These are phyloP conservation scores for Penicillium argentinense DNA, from an alignment of 495 filamentous ascomycete species.

Conservation along the genomic window DNA sequence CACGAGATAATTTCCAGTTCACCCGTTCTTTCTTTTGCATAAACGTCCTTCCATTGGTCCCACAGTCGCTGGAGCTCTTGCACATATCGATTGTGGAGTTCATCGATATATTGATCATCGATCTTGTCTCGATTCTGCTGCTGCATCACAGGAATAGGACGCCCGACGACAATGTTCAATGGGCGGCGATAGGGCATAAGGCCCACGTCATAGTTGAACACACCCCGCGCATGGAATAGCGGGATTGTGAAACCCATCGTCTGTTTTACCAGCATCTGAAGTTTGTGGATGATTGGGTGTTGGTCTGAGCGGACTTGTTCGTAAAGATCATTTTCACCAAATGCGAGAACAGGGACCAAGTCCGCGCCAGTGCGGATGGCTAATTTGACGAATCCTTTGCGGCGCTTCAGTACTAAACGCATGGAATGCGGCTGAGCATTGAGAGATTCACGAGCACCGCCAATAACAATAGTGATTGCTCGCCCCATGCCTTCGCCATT, in stretches of 20 bases:
- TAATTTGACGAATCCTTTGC: constrained; percentile 92
- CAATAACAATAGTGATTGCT: constrained; percentile 93
- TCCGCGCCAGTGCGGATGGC: constrained; percentile 88
- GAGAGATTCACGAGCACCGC: constrained; percentile 87
- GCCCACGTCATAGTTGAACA: constrained; percentile 97
- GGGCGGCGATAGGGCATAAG: constrained; percentile 89
- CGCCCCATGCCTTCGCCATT: constrained; percentile 91
- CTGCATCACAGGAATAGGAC: constrained; percentile 69
- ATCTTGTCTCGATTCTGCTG: constrained; percentile 51
- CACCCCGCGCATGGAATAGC: constrained; percentile 82
- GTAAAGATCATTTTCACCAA: constrained; percentile 96
- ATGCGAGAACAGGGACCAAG: constrained; percentile 84
- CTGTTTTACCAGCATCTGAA: constrained; percentile 80
- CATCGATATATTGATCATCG: constrained; percentile 72
- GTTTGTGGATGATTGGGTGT: constrained; percentile 70
- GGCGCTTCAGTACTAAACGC: constrained; percentile 71
- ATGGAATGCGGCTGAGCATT: constrained; percentile 76
- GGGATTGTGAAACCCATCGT: constrained; percentile 91
- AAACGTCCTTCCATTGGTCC: constrained; percentile 85
- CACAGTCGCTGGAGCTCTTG: constrained; percentile 77
- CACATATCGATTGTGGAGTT: constrained; percentile 77
- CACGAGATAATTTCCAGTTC: constrained; percentile 81
- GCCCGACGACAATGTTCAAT: constrained; percentile 84
- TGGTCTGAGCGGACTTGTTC: constrained; percentile 72
- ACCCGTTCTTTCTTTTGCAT: constrained; percentile 66